Base-by-base conservation (phyloP, 2,329 filamentous ascomycete genomes). In the Sclerotiophoma versabilis region DNA sequence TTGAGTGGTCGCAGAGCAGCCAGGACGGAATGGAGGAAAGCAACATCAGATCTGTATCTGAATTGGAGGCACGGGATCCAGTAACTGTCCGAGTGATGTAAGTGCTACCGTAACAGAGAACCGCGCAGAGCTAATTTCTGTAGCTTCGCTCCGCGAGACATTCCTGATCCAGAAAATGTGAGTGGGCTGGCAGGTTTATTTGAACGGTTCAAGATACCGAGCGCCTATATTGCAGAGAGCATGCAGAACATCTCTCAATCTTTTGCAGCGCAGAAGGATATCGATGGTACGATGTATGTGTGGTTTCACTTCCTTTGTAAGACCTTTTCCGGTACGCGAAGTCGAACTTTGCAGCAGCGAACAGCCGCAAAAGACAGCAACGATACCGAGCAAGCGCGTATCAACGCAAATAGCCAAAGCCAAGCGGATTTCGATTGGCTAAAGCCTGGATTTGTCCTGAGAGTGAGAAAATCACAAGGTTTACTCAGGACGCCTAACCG, bases 271-370 rank as follows among this genome's bases (percentile, higher is more conserved):
- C 58, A 55, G 15, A 59, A 46, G 27, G 61, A 66, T 23, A 46
- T 49, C 1, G 50, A 64, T 34, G 60, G 58, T 4, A 63, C 60
- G 5, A 44, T 42, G 5, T 63, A 58, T 20, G 48, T 64, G 1
- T 72, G 69, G 68, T 70, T 72, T 25, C 70, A 73, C 38, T 62
- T 69, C 25, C 56, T 73, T n/a, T 64, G 59, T 25, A 71, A 70
- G 25, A 59, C 63, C 19, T 36, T 71, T 12, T 50, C 45, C n/a
- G 20, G 61, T 4, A n/a, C 43, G 2, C 30, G 57, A 5, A 44
- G 51, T 6, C 46, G 45, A 8, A 62, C 58, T 15, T 49, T 62
- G 3, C 60, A 60, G 25, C 17, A 19, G 11, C 39, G 27, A 22
- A 38, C 5, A 6, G 15, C 3, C 3, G 38, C 10, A 23, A 29